Base-by-base conservation (phyloP, 768 basidiomycete genomes). In the Mycena filopes region DNA sequence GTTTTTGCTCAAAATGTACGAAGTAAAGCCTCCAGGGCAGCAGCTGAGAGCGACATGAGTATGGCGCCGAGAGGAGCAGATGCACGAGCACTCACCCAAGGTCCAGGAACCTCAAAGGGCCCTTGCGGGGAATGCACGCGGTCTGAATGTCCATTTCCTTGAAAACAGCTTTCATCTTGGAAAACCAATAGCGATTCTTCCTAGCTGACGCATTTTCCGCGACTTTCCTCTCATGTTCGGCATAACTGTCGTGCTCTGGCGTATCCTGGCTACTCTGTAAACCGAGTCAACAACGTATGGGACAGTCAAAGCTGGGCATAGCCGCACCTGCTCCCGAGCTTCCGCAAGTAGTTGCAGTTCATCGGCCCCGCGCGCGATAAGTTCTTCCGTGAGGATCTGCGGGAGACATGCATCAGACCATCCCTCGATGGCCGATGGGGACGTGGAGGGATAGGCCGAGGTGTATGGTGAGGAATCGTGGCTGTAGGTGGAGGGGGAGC, bases 21-120 rank as follows among this genome's bases (percentile, higher is more conserved):
- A 73, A n/a, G 74, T 66, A 49, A 77, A 77, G 2, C 76, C 75
- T 38, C 75, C 76, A 10, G 74, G 76, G 60, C 69, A 73, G 45
- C 76, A 76, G 26, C 76, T 77, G 13, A 15, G 50, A 26, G 25
- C 54, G 21, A 29, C 3, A 4, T 51, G 12, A 54, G 60, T 26
- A 8, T 50, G 40, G 40, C 18, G 48, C 20, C 25, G 46, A n/a
- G 46, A 25, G 13, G 9, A n/a, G 20, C 20, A 18, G n/a, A 16
- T 47, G 45, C 4, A 45, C 26, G 29, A 21, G 21, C 21, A 55
- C 63, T 36, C 69, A 70, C 75, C 75, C 74, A n/a, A 76, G 55
- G 43, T 76, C 75, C 6, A 76, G 60, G 40, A 76, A 76, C 28
- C 36, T 58, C 28, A 75, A 54, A 15, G 64, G 16, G 29, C 60